phyloP scores from a whole-genome alignment of 2,329 filamentous ascomycete species.

The Podosphaera fusca region DNA sequence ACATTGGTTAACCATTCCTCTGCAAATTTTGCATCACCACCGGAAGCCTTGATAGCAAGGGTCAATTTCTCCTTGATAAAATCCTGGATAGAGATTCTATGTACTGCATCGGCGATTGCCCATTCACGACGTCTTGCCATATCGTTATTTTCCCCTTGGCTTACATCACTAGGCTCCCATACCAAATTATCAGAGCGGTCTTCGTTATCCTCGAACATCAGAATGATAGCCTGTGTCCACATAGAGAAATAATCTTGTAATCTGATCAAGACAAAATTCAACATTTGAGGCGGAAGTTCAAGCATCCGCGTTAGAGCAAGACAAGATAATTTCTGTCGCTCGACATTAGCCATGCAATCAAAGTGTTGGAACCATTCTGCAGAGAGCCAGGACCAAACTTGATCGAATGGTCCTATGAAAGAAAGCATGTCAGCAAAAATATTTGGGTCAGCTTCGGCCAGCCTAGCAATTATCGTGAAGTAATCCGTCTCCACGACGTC shows the following conservation, averaged over 20 bases:
- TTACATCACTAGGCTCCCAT: constrained; percentile 14
- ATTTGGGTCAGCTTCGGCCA: constrained; percentile 50
- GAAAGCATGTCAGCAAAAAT: constrained; percentile 38
- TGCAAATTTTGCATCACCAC: constrained; percentile 43
- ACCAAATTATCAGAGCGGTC: constrained; percentile 29
- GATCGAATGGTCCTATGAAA: constrained; percentile 20
- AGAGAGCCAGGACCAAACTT: constrained; percentile 35
- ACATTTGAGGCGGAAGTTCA: constrained; percentile 32
- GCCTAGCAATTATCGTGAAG: constrained; percentile 57
- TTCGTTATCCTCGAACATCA: constrained; percentile 37
- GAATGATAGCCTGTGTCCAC: constrained; percentile 48
- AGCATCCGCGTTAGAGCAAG: constrained; percentile 50
- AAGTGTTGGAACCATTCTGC: constrained; percentile 46
- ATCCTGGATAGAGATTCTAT: constrained; percentile 36
- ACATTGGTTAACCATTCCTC: constrained; percentile 50
- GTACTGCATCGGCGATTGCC: constrained; percentile 37
- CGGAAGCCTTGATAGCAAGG: constrained; percentile 31
- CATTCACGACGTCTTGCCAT: constrained; percentile 11
- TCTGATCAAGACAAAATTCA: constrained; percentile 29
- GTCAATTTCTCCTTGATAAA: constrained; percentile 42
- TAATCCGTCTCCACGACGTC: constrained; percentile 66
- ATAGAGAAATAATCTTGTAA: constrained; percentile 54
- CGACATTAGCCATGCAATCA: constrained; percentile 40
- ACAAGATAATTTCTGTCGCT: constrained; percentile 47
- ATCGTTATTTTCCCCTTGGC: constrained; percentile 27